Conservation (phyloP, 192 early-diverging fungal genomes). For the Entomortierella parvispora region DNA sequence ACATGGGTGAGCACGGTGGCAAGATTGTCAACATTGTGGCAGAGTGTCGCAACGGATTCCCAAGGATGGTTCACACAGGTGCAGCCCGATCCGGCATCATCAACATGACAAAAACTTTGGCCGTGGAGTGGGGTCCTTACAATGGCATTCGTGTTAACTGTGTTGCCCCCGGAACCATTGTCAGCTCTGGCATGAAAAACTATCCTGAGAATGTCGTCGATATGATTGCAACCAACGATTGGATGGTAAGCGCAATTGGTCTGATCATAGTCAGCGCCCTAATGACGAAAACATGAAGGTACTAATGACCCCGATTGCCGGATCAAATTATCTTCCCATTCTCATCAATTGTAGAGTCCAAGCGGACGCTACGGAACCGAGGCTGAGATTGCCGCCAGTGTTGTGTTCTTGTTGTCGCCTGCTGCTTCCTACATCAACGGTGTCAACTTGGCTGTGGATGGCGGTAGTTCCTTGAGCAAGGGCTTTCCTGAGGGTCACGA, state of each 20-base stretch:
- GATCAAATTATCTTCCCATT: background rate
- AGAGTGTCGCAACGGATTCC: conserved; percentile 56
- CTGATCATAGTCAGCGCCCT: too few species aligned
- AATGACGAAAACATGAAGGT: background rate
- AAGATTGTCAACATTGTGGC: conserved; percentile 61
- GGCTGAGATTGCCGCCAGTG: conserved; percentile 60
- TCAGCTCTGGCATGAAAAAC: conserved; percentile 61
- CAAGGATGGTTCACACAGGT: conserved; percentile 56
- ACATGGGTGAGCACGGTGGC: conserved; percentile 54
- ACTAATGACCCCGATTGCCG: background rate
- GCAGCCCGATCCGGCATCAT: conserved; percentile 64
- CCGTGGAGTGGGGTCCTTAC: conserved; percentile 59
- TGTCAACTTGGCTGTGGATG: conserved; percentile 47
- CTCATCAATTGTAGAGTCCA: conserved; percentile 40
- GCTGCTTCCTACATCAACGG: conserved; percentile 60
- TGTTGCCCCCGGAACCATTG: conserved; percentile 63
- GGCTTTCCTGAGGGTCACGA: conserved; percentile 50
- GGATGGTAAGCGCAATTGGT: conserved; percentile 31
- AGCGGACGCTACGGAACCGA: conserved; percentile 62
- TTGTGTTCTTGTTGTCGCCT: conserved; percentile 61
- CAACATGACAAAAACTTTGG: conserved; percentile 63
- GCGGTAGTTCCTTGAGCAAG: conserved; percentile 50
- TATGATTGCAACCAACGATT: conserved; percentile 31
- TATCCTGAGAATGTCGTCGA: conserved; percentile 57
- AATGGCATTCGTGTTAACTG: conserved; percentile 63